These are phyloP conservation scores for Colletotrichum eleusines DNA, from an alignment of 2,329 filamentous ascomycete genomes.

Conservation along the genomic window DNA sequence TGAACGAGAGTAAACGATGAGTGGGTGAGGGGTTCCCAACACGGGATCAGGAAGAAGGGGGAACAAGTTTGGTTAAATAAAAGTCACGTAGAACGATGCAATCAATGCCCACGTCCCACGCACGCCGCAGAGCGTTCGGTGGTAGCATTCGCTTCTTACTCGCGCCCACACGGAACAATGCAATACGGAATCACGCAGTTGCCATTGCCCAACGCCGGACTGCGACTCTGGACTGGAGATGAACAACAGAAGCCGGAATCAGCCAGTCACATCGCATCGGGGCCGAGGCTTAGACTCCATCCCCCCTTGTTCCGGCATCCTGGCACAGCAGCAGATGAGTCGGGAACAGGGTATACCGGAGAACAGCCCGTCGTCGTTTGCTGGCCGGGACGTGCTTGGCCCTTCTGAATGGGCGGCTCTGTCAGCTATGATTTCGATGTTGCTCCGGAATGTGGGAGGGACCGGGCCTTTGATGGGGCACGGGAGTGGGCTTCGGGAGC, in stretches of 20 bases:
- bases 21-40: not conserved
- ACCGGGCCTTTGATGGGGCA: not conserved
- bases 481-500: no score
- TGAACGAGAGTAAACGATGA: slow-evolving; percentile 17
- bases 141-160: not conserved
- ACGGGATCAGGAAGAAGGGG: not conserved
- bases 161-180: not conserved
- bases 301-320: not conserved
- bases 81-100: not conserved
- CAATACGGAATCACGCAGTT: not conserved
- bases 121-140: slow-evolving; percentile 5
- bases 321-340: no score
- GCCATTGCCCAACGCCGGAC: not conserved
- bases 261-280: not conserved
- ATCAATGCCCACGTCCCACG: slow-evolving; percentile 1
- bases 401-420: not conserved
- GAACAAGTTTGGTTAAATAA: slow-evolving; percentile 24
- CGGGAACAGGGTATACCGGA: no score
- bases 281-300: slow-evolving; percentile 16
- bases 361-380: not conserved
- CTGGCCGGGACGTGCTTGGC: not conserved
- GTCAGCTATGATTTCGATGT: slow-evolving; percentile 13
- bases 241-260: not conserved
- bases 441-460: slow-evolving; percentile 34
- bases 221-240: not conserved